These are phyloP conservation scores for Neofusicoccum laricinum DNA, from an alignment of 2,329 filamentous ascomycete species.

Conservation along the genomic window DNA sequence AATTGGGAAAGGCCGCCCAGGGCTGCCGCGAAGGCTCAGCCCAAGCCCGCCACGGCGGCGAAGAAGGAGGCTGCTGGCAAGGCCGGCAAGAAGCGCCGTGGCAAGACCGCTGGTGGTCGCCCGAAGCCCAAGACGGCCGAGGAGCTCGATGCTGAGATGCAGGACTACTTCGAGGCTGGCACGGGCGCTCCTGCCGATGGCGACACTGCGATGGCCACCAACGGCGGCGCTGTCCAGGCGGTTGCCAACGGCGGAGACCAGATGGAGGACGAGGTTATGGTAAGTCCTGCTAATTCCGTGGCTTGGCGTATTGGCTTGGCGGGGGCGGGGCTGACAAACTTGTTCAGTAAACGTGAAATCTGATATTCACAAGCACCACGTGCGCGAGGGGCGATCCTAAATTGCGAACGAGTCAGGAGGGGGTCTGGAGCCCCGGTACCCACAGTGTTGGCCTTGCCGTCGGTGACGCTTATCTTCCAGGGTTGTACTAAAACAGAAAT, in stretches of 20 bases:
- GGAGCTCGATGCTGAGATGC: constrained; percentile 97
- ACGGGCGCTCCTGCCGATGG: constrained; percentile 44
- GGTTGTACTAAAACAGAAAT: constrained; percentile 11
- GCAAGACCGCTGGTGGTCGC: constrained; percentile 55
- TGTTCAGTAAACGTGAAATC: constrained; percentile 14
- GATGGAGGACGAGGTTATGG: constrained; percentile 41
- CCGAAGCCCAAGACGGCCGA: constrained; percentile 84
- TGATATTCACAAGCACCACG: constrained; percentile 2
- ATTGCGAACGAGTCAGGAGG: constrained; percentile 14
- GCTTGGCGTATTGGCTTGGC: background rate
- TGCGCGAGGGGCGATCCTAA: constrained; percentile 6
- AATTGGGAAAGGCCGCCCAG: constrained; percentile 60
- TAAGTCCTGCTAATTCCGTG: constrained; percentile 18
- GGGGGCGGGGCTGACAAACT: constrained; percentile 7
- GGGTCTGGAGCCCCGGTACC: background rate
- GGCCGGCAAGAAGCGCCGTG: constrained; percentile 53
- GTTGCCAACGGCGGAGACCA: constrained; percentile 39
- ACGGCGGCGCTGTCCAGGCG: constrained; percentile 44
- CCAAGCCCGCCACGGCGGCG: constrained; percentile 72
- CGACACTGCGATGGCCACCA: constrained; percentile 43
- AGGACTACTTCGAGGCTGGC: constrained; percentile 75
- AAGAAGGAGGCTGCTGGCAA: constrained; percentile 63
- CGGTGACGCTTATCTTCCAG: background rate
- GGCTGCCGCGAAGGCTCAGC: constrained; percentile 48
- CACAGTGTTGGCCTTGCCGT: background rate